Conservation (phyloP, 2,329 filamentous ascomycete genomes). For the Rhynchosporium graminicola region DNA sequence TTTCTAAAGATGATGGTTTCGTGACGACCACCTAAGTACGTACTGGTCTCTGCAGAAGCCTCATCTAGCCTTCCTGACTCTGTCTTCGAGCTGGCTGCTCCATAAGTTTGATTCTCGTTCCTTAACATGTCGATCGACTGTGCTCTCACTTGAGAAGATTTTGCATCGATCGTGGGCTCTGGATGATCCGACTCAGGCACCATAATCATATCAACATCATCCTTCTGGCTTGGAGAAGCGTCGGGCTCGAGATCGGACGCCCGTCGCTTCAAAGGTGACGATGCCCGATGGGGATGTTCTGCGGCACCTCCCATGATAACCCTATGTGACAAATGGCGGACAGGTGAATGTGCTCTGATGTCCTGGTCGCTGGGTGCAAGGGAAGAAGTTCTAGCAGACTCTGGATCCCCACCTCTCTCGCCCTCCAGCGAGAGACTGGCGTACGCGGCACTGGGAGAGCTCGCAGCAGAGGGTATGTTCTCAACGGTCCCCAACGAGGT, state of each 20-base stretch:
- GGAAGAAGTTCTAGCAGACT: constrained; percentile 39
- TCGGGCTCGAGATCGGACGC: constrained; percentile 47
- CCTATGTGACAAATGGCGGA: constrained; percentile 48
- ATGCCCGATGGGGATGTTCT: constrained; percentile 60
- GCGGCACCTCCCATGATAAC: constrained; percentile 62
- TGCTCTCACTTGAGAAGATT: constrained; percentile 21
- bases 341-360: constrained; percentile 51
- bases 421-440: constrained; percentile 58
- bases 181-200: constrained; percentile 25
- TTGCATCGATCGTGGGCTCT: constrained; percentile 20
- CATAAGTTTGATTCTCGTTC: constrained; percentile 20
- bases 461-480: constrained; percentile 56
- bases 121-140: constrained; percentile 34
- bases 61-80: not conserved
- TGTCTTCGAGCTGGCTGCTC: constrained; percentile 6
- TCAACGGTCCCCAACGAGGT: constrained; percentile 49
- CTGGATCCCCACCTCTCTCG: constrained; percentile 48
- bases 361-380: constrained; percentile 38
- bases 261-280: constrained; percentile 64
- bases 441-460: constrained; percentile 59
- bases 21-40: not conserved
- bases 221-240: constrained; percentile 31
- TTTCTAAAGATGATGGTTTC: not conserved
- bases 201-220: constrained; percentile 41
- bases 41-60: constrained; percentile 20